Percentiles rank a stretch among this genome's conserved stretches.
Conservation (phyloP, 2,329 filamentous ascomycete species). For the Cordyceps sp. region DNA sequence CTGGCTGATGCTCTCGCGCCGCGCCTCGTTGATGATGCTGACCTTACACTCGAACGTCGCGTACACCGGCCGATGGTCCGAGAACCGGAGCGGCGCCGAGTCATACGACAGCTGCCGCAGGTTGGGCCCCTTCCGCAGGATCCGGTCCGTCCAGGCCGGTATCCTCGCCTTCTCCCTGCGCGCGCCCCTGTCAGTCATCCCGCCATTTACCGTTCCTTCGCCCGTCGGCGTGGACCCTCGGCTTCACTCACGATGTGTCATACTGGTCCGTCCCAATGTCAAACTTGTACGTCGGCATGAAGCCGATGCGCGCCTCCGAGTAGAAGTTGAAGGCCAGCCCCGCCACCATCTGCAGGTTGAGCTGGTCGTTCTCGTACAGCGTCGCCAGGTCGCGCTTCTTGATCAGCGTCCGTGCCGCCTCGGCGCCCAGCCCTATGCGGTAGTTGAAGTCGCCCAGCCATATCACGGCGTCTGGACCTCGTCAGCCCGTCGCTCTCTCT, state of each 20-base stretch:
- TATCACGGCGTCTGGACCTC: constrained; percentile 47
- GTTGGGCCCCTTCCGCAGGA: constrained; percentile 71
- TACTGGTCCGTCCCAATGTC: constrained; percentile 79
- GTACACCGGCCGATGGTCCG: constrained; percentile 91
- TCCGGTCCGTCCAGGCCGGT: constrained; percentile 92
- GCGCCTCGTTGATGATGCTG: constrained; percentile 59
- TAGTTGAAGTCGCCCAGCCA: constrained; percentile 99
- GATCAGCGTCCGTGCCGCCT: constrained; percentile 60
- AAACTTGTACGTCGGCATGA: constrained; percentile 91
- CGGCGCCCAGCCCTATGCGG: constrained; percentile 70
- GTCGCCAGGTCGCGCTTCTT: constrained; percentile 56
- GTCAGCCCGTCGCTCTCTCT: too few species aligned
- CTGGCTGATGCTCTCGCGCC: constrained; percentile 55
- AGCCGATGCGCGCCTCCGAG: constrained; percentile 74
- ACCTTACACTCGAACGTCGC: constrained; percentile 75
- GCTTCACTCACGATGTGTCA: constrained; percentile 67
- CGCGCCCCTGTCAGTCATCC: constrained; percentile 5
- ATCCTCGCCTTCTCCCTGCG: constrained; percentile 76
- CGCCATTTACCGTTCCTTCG: neutral
- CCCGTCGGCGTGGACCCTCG: neutral
- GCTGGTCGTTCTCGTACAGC: constrained; percentile 83
- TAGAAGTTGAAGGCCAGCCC: constrained; percentile 83
- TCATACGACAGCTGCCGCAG: constrained; percentile 73
- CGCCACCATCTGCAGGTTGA: constrained; percentile 93
- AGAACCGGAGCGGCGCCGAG: constrained; percentile 69